A percentile compares a stretch with the other conserved stretches of the same genome.
Conservation (phyloP, 768 basidiomycete species). For the Coprinopsis strossmayeri region DNA sequence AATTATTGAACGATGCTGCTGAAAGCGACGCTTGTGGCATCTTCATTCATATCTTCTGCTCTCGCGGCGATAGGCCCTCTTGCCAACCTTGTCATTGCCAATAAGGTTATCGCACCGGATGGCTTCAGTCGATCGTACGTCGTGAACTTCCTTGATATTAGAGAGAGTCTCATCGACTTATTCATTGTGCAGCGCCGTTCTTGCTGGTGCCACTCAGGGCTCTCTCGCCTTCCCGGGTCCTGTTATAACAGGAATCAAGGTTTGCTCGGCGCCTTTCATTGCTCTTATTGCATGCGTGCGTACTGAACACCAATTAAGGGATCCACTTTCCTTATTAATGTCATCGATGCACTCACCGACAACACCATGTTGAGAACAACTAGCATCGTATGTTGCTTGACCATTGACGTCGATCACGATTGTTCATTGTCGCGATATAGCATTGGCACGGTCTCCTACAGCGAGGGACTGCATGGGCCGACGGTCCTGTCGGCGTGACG, state of each 20-base stretch:
- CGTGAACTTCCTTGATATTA: not conserved
- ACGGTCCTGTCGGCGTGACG: constrained; percentile 31
- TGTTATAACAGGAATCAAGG: constrained; percentile 12
- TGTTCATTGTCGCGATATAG: constrained; percentile 21
- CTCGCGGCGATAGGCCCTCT: constrained; percentile 22
- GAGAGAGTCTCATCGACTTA: not conserved
- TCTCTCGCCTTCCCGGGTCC: constrained; percentile 11
- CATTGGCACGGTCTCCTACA: constrained; percentile 40
- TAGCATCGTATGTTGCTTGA: constrained; percentile 32
- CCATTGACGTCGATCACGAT: too few species aligned
- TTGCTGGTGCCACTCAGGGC: constrained; percentile 13
- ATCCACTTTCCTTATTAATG: constrained; percentile 38
- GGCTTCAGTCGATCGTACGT: constrained; percentile 29
- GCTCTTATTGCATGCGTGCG: not conserved
- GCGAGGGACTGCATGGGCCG: constrained; percentile 28
- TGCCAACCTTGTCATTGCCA: constrained; percentile 32
- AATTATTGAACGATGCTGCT: not conserved
- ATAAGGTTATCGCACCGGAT: constrained; percentile 40
- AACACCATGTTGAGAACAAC: constrained; percentile 40
- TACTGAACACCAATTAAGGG: constrained; percentile 20
- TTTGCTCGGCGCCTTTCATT: not conserved
- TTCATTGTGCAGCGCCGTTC: not conserved
- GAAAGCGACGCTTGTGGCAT: not conserved
- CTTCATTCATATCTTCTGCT: constrained; percentile 4
- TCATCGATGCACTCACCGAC: constrained; percentile 40